Percentiles rank a stretch among this genome's conserved stretches.
Evolutionary conservation across 805 yeast species (phyloP).

Genomic region (Komagataella ulmi): DNA sequence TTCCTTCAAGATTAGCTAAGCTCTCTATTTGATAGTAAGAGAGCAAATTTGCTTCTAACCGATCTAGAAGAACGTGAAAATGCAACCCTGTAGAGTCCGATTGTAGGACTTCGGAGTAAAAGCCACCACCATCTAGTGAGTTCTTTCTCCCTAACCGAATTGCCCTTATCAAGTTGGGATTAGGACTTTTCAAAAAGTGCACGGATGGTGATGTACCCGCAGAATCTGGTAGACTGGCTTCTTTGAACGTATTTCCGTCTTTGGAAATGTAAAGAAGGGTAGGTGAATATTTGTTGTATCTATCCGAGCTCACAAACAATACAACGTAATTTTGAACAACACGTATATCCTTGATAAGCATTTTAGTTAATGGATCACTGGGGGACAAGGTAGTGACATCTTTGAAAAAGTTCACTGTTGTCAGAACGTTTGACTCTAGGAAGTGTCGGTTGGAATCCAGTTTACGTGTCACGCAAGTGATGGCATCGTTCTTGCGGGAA

Average conservation of each 20-base stretch:
- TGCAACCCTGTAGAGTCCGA: constrained; percentile 47
- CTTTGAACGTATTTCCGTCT: constrained; percentile 26
- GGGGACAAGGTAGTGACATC: constrained; percentile 2
- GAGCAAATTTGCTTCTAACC: constrained; percentile 20
- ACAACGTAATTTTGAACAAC: constrained; percentile 28
- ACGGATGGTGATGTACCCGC: constrained; percentile 26
- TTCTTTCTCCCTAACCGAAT: constrained; percentile 17
- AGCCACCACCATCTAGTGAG: constrained; percentile 3
- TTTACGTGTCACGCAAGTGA: background rate
- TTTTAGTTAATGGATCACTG: constrained; percentile 10
- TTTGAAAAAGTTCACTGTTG: background rate
- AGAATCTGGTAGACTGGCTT: constrained; percentile 15
- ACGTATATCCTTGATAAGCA: constrained; percentile 16
- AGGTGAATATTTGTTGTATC: constrained; percentile 22
- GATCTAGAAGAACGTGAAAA: constrained; percentile 29
- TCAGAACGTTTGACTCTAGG: background rate
- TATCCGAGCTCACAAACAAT: constrained; percentile 26
- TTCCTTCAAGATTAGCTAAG: constrained; percentile 44
- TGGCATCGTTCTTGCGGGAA: background rate
- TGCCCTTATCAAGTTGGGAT: constrained; percentile 25
- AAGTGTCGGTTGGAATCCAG: background rate
- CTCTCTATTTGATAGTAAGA: constrained; percentile 28
- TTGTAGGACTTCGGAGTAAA: constrained; percentile 24
- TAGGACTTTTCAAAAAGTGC: constrained; percentile 25
- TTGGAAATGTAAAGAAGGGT: constrained; percentile 30